These are phyloP conservation scores for Hypocrella siamensis DNA, from an alignment of 2,329 filamentous ascomycete genomes.

Conservation along the genomic window DNA sequence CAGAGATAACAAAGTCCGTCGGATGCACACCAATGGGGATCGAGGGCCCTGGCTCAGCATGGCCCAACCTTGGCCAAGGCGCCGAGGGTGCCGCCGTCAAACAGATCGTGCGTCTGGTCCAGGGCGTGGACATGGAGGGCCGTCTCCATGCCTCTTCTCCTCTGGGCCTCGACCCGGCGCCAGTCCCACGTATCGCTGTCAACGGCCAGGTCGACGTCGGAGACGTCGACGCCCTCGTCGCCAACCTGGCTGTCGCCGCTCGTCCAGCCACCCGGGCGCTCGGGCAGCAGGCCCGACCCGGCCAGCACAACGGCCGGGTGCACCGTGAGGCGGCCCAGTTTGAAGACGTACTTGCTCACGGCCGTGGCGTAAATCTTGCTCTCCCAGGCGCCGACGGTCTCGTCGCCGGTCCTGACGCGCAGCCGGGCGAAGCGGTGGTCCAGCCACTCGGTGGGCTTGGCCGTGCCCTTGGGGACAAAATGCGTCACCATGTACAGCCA, in stretches of 20 bases:
- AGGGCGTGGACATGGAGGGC: constrained; percentile 40
- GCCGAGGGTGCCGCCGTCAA: constrained; percentile 36
- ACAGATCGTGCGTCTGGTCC: constrained; percentile 34
- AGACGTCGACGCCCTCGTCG: constrained; percentile 4
- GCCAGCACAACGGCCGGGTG: constrained; percentile 63
- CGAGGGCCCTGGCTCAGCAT: no score
- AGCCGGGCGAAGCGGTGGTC: constrained; percentile 27
- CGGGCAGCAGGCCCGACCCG: constrained; percentile 58
- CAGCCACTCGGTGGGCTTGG: constrained; percentile 37
- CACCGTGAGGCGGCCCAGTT: constrained; percentile 68
- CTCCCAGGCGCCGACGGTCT: constrained; percentile 30
- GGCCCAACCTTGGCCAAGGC: constrained; percentile 33
- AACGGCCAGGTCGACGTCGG: constrained; percentile 13
- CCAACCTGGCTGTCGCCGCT: constrained; percentile 19
- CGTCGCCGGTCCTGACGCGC: constrained; percentile 20
- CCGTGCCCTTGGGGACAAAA: constrained; percentile 49
- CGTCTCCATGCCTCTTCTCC: constrained; percentile 37
- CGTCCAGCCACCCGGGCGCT: constrained; percentile 51
- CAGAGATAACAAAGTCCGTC: no score
- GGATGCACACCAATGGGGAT: no score
- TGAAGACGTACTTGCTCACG: constrained; percentile 69
- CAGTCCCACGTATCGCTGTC: constrained; percentile 40
- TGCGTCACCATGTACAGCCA: constrained; percentile 67
- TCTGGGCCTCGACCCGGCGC: constrained; percentile 37
- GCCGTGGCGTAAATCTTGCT: constrained; percentile 56